Base-by-base conservation (phyloP, 2,329 filamentous ascomycete genomes). In the Trichoderma hamatum region DNA sequence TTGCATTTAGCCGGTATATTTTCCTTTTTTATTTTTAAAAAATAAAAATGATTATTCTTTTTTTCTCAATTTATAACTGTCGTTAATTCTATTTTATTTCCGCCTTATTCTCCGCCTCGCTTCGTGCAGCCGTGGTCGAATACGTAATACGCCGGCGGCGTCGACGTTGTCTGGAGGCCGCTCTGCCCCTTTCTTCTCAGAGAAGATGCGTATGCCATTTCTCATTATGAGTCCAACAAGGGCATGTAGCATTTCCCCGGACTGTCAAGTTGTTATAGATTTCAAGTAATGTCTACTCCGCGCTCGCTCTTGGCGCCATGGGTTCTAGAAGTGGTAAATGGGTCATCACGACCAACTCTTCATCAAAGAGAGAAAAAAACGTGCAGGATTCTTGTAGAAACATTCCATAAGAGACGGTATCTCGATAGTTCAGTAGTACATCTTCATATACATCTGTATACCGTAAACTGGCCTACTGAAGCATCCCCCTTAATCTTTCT, bases 401-500 rank as follows among this genome's bases (percentile, higher is more conserved):
- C 21, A 11, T 13, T 10, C 9, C 46, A 49, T 49, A 24, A n/a
- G 46, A 49, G n/a, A 24, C 10, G 46, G 11, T 13, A 24, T 49
- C 13, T 3, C 13, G 3, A 49, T 24, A 49, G 21, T 49, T 21
- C 7, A 24, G 43, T 19, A 21, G 3, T n/a, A 14, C 13, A 24
- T 13, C 28, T 28, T 2, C 30, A 30, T 24, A n/a, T 39, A 14
- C n/a, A 7, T 26, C 52, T 34, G 13, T n/a, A 14, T 30, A 58
- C 5, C 54, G 13, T 16, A 10, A 55, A 28, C 49, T 16, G 26
- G 21, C 64, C 64, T 36, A 14, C 11, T 19, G 26, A 46, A 26
- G 10, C 28, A 26, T n/a, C 52, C 56, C 28, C 54, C 54, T 60
- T 32, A 69, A 46, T 66, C 61, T 55, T 70, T 70, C 69, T 69